Conservation (phyloP, 345 rosid genomes). For the Eutrema japonicum region DNA sequence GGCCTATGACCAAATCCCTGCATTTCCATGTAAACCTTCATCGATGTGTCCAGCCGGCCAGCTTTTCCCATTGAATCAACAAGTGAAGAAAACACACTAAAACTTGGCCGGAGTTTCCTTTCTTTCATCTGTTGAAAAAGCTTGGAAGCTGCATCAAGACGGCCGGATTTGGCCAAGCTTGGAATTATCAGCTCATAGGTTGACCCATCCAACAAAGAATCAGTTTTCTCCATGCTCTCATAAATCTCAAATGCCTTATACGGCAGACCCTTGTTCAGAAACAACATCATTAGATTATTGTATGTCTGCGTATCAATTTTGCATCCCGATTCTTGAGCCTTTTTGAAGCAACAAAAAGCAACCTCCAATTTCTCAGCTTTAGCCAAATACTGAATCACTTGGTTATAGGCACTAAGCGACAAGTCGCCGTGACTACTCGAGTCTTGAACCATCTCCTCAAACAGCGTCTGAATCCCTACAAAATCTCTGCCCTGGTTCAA, state of each 20-base stretch:
- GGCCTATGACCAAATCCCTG: constrained; percentile 76
- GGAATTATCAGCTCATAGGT: constrained; percentile 93
- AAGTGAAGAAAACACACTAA: constrained; percentile 69
- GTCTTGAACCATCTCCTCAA: constrained; percentile 80
- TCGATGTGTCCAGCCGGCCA: constrained; percentile 87
- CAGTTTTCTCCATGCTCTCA: constrained; percentile 85
- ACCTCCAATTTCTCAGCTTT: constrained; percentile 92
- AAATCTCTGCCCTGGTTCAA: constrained; percentile 72
- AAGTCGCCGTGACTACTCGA: constrained; percentile 48
- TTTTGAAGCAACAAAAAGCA: constrained; percentile 87
- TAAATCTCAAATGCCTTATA: constrained; percentile 97
- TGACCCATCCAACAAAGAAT: constrained; percentile 67
- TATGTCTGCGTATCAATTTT: constrained; percentile 67
- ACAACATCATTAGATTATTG: constrained; percentile 78
- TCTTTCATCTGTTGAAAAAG: constrained; percentile 94
- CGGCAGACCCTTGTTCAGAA: constrained; percentile 83
- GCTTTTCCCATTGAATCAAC: constrained; percentile 99
- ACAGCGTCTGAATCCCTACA: constrained; percentile 69
- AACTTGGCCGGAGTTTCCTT: constrained; percentile 68
- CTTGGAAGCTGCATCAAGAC: constrained; percentile 89
- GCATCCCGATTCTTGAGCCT: constrained; percentile 74
- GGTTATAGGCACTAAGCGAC: constrained; percentile 61
- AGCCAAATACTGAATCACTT: constrained; percentile 84
- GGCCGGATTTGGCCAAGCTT: constrained; percentile 92
- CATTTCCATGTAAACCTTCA: constrained; percentile 90